Evolutionary conservation across 2,329 filamentous ascomycete genomes (phyloP).

Genomic region (Diplodia intermedia): DNA sequence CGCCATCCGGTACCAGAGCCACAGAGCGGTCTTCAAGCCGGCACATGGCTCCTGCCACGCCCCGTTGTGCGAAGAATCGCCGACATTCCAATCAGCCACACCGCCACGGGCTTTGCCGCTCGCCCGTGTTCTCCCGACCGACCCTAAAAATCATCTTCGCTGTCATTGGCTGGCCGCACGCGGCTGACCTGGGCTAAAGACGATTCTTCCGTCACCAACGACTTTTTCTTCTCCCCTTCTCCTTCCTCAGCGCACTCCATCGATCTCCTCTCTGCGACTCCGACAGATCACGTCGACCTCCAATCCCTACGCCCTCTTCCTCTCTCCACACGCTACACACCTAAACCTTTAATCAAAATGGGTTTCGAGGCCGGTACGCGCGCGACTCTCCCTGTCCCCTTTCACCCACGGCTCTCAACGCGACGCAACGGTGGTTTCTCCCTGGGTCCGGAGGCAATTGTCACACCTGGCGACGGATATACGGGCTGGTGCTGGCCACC

Average conservation of each 20-base stretch:
- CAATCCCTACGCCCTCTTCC: slow-evolving; percentile 21
- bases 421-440: slow-evolving; percentile 20
- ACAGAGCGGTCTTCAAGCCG: not conserved
- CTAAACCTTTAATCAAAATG: slow-evolving; percentile 42
- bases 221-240: slow-evolving; percentile 39
- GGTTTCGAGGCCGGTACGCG: slow-evolving; percentile 50
- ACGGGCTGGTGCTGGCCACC: not conserved
- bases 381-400: slow-evolving; percentile 35
- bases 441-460: not conserved
- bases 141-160: slow-evolving; percentile 21
- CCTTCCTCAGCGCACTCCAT: slow-evolving; percentile 33
- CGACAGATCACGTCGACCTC: slow-evolving; percentile 15
- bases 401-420: slow-evolving; percentile 32
- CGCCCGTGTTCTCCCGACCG: slow-evolving; percentile 16
- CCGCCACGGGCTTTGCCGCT: slow-evolving; percentile 6
- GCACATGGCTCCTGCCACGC: not conserved
- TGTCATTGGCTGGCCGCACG: slow-evolving; percentile 16
- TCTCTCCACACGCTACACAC: slow-evolving; percentile 33
- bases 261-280: not conserved
- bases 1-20: slow-evolving; percentile 7
- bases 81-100: slow-evolving; percentile 19
- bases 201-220: slow-evolving; percentile 28
- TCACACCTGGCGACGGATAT: slow-evolving; percentile 1
- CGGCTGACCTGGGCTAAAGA: slow-evolving; percentile 28
- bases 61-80: slow-evolving; percentile 5